These are phyloP conservation scores for Laburnicola sp. DNA, from an alignment of 2,329 filamentous ascomycete genomes.

Conservation along the genomic window DNA sequence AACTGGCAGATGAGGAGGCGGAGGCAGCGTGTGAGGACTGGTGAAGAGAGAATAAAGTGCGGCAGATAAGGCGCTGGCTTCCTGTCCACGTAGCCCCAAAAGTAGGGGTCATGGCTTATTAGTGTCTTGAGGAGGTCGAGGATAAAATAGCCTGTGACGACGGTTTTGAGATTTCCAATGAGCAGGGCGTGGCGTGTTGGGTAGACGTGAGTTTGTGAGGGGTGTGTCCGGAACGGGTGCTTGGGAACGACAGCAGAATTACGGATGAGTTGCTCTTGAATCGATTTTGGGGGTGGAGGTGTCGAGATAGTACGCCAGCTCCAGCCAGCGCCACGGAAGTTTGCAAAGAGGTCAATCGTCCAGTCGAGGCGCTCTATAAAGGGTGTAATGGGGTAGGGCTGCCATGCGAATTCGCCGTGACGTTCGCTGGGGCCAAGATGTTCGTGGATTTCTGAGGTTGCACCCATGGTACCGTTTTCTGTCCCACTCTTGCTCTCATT, in stretches of 20 bases:
- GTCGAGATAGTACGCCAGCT: slow-evolving; percentile 59
- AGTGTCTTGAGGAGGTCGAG: slow-evolving; percentile 71
- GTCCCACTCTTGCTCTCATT: not conserved
- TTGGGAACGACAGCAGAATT: slow-evolving; percentile 29
- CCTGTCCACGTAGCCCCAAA: slow-evolving; percentile 57
- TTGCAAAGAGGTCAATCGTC: slow-evolving; percentile 60
- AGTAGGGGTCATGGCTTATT: slow-evolving; percentile 79
- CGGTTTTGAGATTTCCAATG: slow-evolving; percentile 37
- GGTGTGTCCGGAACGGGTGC: slow-evolving; percentile 25
- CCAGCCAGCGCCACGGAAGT: slow-evolving; percentile 64
- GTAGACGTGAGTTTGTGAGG: slow-evolving; percentile 45
- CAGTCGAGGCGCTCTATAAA: slow-evolving; percentile 61
- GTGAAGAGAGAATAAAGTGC: slow-evolving; percentile 48
- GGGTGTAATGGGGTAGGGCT: slow-evolving; percentile 53
- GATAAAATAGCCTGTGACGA: slow-evolving; percentile 64
- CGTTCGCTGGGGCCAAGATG: slow-evolving; percentile 33
- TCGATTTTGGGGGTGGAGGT: slow-evolving; percentile 47
- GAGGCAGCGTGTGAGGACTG: slow-evolving; percentile 55
- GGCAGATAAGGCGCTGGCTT: slow-evolving; percentile 51
- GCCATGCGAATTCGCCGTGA: slow-evolving; percentile 54
- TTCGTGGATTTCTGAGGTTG: slow-evolving; percentile 15
- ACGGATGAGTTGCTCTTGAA: slow-evolving; percentile 44
- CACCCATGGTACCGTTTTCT: slow-evolving; percentile 4
- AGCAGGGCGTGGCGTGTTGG: slow-evolving; percentile 41
- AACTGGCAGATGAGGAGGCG: slow-evolving; percentile 61